phyloP scores from a whole-genome alignment of 768 basidiomycete species.

The Mycena polygramma region DNA sequence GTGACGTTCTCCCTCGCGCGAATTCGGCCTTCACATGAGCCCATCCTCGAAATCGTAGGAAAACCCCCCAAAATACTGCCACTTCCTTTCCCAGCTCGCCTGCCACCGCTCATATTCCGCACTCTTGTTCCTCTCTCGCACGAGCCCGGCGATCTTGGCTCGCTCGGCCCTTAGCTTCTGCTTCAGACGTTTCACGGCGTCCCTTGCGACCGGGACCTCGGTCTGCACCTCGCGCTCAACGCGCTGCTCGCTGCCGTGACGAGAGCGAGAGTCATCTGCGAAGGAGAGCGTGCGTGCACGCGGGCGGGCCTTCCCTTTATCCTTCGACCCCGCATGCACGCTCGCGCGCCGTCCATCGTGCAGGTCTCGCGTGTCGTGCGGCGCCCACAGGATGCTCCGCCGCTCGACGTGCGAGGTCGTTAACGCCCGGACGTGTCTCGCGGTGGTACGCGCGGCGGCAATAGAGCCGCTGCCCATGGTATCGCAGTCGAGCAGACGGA shows the following conservation, averaged over 20 bases:
- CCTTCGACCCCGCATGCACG: neutral
- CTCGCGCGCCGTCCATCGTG: neutral
- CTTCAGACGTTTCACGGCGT: conserved; percentile 1
- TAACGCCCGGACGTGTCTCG: conserved; percentile 8
- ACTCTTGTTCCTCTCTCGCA: neutral
- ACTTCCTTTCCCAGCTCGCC: too few relatives aligned
- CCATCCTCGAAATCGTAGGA: too few relatives aligned
- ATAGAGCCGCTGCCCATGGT: neutral
- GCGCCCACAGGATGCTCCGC: conserved; percentile 31
- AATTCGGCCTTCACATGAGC: conserved; percentile 41
- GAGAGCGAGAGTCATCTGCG: conserved; percentile 9
- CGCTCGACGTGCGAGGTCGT: conserved; percentile 20
- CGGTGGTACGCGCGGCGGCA: neutral
- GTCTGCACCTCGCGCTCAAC: conserved; percentile 27
- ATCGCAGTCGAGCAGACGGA: neutral
- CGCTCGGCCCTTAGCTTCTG: conserved; percentile 2
- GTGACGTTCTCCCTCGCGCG: too few relatives aligned
- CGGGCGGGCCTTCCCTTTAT: conserved; percentile 19
- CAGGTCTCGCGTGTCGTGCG: neutral
- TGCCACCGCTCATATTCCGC: neutral
- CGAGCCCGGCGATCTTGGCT: conserved; percentile 10
- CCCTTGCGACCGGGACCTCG: neutral
- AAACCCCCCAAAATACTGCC: too few relatives aligned
- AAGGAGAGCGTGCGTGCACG: conserved; percentile 10
- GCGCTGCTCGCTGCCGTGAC: neutral